phyloP scores from a whole-genome alignment of 2,329 filamentous ascomycete genomes.

The Microdochium trichocladiopsis region DNA sequence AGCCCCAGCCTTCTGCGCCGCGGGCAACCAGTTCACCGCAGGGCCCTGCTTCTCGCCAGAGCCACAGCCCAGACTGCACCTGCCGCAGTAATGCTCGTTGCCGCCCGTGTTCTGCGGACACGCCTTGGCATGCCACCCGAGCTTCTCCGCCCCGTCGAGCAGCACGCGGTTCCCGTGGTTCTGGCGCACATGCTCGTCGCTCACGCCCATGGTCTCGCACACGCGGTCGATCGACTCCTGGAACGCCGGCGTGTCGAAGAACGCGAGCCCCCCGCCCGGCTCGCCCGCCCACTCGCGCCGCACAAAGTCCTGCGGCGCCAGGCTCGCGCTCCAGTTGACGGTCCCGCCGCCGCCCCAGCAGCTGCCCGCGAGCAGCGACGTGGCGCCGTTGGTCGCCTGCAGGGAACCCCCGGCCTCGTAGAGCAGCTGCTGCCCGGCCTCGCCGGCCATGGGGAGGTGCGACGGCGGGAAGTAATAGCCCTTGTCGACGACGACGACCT shows the following conservation, averaged over 20 bases:
- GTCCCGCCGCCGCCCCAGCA: slow-evolving; percentile 83
- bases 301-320: slow-evolving; percentile 66
- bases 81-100: slow-evolving; percentile 66
- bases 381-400: slow-evolving; percentile 46
- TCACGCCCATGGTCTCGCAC: slow-evolving; percentile 71
- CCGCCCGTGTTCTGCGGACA: slow-evolving; percentile 78
- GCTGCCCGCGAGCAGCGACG: slow-evolving; percentile 59
- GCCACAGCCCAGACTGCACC: slow-evolving; percentile 54
- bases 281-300: slow-evolving; percentile 70
- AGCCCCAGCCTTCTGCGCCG: slow-evolving; percentile 70
- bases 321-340: slow-evolving; percentile 71
- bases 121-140: slow-evolving; percentile 62
- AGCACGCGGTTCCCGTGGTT: slow-evolving; percentile 66
- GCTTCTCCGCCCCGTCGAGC: slow-evolving; percentile 66
- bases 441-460: slow-evolving; percentile 67
- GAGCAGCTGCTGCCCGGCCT: slow-evolving; percentile 52
- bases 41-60: slow-evolving; percentile 74
- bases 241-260: slow-evolving; percentile 68
- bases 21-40: slow-evolving; percentile 68
- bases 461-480: slow-evolving; percentile 67
- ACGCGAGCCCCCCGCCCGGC: slow-evolving; percentile 53
- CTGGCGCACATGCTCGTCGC: slow-evolving; percentile 57
- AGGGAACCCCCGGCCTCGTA: slow-evolving; percentile 61
- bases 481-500: slow-evolving; percentile 78
- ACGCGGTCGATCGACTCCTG: slow-evolving; percentile 76